Conservation (phyloP, 2,329 filamentous ascomycete species). For the Thermoascus crustaceus region DNA sequence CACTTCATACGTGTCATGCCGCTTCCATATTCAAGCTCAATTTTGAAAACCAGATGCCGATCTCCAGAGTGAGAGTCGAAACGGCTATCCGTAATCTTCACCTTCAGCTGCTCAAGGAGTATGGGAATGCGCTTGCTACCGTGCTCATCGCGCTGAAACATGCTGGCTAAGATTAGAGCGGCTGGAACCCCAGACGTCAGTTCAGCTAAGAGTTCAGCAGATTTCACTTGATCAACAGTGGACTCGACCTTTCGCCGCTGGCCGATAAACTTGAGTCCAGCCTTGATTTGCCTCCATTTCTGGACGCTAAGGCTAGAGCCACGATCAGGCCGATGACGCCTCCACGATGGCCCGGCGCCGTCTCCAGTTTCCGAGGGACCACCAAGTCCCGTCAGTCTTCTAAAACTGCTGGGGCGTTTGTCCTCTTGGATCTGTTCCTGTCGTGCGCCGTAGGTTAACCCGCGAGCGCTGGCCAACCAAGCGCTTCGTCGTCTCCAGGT, state of each 20-base stretch:
- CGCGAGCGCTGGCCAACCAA: constrained; percentile 43
- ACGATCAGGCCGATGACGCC: constrained; percentile 49
- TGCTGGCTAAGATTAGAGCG: constrained; percentile 87
- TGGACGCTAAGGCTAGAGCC: constrained; percentile 65
- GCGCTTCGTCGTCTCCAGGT: constrained; percentile 54
- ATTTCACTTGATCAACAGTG: constrained; percentile 87
- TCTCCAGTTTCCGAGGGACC: constrained; percentile 56
- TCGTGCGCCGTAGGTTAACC: constrained; percentile 40
- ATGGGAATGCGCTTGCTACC: constrained; percentile 93
- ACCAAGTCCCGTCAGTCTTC: constrained; percentile 56
- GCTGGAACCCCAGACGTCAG: constrained; percentile 86
- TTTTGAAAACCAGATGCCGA: constrained; percentile 77
- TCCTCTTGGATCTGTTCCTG: constrained; percentile 45
- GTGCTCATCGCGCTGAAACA: constrained; percentile 96
- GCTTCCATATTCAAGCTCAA: constrained; percentile 92
- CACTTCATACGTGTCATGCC: constrained; percentile 95
- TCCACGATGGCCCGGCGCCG: constrained; percentile 51
- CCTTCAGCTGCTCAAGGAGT: constrained; percentile 85
- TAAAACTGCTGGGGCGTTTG: constrained; percentile 54
- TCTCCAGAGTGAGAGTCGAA: constrained; percentile 50
- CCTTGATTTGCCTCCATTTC: constrained; percentile 90
- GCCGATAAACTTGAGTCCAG: constrained; percentile 68
- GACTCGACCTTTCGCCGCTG: constrained; percentile 74
- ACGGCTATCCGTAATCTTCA: constrained; percentile 75
- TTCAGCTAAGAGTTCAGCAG: constrained; percentile 92